phyloP scores from a whole-genome alignment of 2,329 filamentous ascomycete genomes.

The Cadophora sp. region DNA sequence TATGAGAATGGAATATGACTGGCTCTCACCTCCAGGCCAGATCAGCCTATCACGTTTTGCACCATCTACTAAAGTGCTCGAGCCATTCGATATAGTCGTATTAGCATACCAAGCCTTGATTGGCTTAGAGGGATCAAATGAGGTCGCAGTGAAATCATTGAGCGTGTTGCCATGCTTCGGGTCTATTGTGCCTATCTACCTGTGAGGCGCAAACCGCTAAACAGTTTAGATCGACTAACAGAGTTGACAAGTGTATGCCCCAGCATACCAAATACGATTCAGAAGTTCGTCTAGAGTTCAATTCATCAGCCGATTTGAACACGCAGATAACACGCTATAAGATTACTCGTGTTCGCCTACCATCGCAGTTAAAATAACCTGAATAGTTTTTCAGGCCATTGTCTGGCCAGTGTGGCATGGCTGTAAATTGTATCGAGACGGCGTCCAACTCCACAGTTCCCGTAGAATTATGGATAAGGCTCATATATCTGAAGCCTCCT shows the following conservation, averaged over 20 bases:
- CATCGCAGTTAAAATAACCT: constrained; percentile 58
- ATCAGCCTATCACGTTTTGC: constrained; percentile 65
- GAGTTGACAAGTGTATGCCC: neutral
- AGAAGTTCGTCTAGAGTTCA: constrained; percentile 30
- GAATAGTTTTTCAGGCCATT: constrained; percentile 53
- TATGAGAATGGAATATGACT: too few species aligned
- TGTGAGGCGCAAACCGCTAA: too few species aligned
- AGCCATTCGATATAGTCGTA: constrained; percentile 31
- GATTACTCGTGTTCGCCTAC: too few species aligned
- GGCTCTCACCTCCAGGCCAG: constrained; percentile 64
- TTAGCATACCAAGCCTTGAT: constrained; percentile 44
- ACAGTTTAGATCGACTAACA: too few species aligned
- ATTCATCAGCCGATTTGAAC: constrained; percentile 53
- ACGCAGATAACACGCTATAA: too few species aligned
- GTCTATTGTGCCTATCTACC: constrained; percentile 38
- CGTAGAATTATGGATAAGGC: constrained; percentile 47
- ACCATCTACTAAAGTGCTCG: constrained; percentile 54
- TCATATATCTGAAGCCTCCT: constrained; percentile 60
- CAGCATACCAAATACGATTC: constrained; percentile 52
- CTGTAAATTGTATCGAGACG: constrained; percentile 45
- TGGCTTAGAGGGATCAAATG: too few species aligned
- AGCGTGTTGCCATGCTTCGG: constrained; percentile 36
- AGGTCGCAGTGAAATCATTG: constrained; percentile 19
- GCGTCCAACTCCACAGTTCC: constrained; percentile 41
- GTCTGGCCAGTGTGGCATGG: constrained; percentile 46